Conservation (phyloP, 2,329 filamentous ascomycete species). For the Arthrocladium fulminans region DNA sequence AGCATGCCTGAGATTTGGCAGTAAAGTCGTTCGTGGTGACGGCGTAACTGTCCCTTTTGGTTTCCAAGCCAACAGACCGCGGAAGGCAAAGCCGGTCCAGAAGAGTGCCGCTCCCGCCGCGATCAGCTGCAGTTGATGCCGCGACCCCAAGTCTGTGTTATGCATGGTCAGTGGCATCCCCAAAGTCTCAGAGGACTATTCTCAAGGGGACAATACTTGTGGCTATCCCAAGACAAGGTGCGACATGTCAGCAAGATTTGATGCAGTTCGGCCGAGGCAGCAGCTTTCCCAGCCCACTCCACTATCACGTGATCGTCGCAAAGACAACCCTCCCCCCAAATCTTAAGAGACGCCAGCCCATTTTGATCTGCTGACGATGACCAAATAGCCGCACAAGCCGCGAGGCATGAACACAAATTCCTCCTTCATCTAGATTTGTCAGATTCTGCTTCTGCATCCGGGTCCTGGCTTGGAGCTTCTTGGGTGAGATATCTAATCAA, state of each 20-base stretch:
- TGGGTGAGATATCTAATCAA: constrained; percentile 15
- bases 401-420: not conserved
- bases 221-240: too few relatives aligned
- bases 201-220: too few relatives aligned
- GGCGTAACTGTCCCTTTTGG: constrained; percentile 7
- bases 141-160: not conserved
- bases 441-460: not conserved
- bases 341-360: not conserved
- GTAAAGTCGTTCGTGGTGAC: constrained; percentile 31
- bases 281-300: not conserved
- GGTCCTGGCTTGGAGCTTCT: not conserved
- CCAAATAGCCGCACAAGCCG: not conserved
- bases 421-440: not conserved
- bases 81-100: not conserved
- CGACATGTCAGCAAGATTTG: not conserved
- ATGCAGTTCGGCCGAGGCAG: not conserved
- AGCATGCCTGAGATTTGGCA: constrained; percentile 28
- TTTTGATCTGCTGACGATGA: not conserved
- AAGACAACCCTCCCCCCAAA: not conserved
- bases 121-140: not conserved
- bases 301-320: not conserved
- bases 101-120: constrained; percentile 11
- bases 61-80: not conserved
- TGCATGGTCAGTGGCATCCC: too few relatives aligned
- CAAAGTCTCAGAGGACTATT: too few relatives aligned